Base-by-base conservation (phyloP, 2,329 filamentous ascomycete species). In the Fusarium verrucosum region DNA sequence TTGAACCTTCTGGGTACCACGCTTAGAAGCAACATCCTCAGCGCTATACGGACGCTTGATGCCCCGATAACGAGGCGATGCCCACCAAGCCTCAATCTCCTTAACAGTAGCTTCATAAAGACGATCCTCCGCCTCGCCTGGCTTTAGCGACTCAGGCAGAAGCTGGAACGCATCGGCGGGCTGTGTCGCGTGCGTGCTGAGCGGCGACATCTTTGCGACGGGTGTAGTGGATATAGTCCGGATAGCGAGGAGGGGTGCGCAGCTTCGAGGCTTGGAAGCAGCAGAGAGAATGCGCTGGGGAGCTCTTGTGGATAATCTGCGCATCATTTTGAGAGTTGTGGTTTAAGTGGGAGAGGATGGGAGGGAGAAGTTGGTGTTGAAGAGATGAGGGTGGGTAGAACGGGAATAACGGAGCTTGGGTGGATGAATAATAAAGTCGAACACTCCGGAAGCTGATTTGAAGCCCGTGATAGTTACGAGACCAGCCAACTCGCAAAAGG, bases 1-100 rank as follows among this genome's bases (percentile, higher is more conserved):
- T 46, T 86, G 87, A 75, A 97, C 92, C 73, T 92, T 88, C 68
- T 97, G 85, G 8, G 92, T 89, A 10, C 95, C 95, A 62, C 95
- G 86, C 82, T 98, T 98, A 78, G 90, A 93, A 62, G 97, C 94
- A 7, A 99, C 90, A 79, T 97, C 94, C 71, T 89, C 91, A 2
- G 93, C 91, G 17, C 89, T 90, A 77, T 98, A 99, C 11, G 94
- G 93, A 41, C 95, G 86, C 82, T 91, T 95, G 81, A 98, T 97
- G 59, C 92, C 94, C 66, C 90, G 85, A 76, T 88, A 99, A 54
- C 95, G 88, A 9, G 92, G 89, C 36, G 89, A 90, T 19, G 86
- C 85, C 94, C 94, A 99, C 95, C 94, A 98, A 25, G 89, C 85
- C 76, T 94, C 87, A 13, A 98, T 92, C 71, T 95, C 90, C 72